Conservation (phyloP, 768 basidiomycete genomes). For the Kwoniella dejecticola region DNA sequence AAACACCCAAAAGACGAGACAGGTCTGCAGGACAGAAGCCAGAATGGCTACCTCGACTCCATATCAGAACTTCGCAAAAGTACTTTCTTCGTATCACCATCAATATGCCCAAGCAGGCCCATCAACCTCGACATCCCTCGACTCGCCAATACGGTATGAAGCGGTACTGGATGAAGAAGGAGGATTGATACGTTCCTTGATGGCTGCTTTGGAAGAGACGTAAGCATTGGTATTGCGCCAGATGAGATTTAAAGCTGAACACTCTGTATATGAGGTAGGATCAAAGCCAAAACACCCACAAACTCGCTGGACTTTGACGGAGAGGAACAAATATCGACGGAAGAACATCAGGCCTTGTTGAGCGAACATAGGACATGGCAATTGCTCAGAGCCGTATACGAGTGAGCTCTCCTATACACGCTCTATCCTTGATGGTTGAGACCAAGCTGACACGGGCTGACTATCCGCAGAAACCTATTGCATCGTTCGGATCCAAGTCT, state of each 20-base stretch:
- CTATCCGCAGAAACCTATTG: conserved; percentile 34
- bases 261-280: conserved; percentile 16
- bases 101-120: conserved; percentile 46
- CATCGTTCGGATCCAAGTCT: conserved; percentile 35
- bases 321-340: conserved; percentile 36
- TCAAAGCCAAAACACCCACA: conserved; percentile 20
- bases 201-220: conserved; percentile 38
- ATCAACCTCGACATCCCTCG: conserved; percentile 36
- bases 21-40: neutral
- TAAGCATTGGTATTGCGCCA: conserved; percentile 15
- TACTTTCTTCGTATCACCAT: conserved; percentile 42
- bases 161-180: conserved; percentile 43
- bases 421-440: neutral
- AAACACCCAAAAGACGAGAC: too few species aligned
- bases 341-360: conserved; percentile 38
- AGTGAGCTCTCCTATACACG: conserved; percentile 15
- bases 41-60: conserved; percentile 23
- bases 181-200: conserved; percentile 38
- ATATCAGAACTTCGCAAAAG: conserved; percentile 43
- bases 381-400: conserved; percentile 39
- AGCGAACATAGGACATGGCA: conserved; percentile 52
- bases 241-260: neutral
- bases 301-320: conserved; percentile 24
- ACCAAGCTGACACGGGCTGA: neutral
- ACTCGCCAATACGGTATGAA: conserved; percentile 38